These are phyloP conservation scores for Yamadazyma kanchanaburiensis DNA, from an alignment of 1,139 yeast genomes.

Conservation along the genomic window DNA sequence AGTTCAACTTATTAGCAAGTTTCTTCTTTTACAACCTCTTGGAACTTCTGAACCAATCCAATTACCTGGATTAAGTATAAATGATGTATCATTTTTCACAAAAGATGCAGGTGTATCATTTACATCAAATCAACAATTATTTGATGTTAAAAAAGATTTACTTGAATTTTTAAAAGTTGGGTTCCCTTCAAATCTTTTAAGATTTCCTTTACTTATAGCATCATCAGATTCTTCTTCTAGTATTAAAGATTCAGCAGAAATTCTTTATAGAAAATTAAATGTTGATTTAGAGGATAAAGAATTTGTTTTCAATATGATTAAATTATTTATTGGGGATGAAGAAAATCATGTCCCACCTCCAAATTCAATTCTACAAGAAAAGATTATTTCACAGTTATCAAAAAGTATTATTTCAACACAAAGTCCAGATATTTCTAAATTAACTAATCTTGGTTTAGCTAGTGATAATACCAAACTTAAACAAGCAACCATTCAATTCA, in stretches of 20 bases:
- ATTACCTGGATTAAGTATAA: constrained; percentile 61
- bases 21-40: constrained; percentile 56
- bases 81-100: constrained; percentile 60
- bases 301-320: constrained; percentile 42
- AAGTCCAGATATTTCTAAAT: constrained; percentile 31
- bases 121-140: constrained; percentile 45
- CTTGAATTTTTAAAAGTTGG: constrained; percentile 35
- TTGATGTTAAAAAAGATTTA: constrained; percentile 38
- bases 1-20: constrained; percentile 45
- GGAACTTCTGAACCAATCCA: constrained; percentile 17
- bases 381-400: constrained; percentile 48
- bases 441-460: constrained; percentile 55
- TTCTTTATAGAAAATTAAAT: constrained; percentile 47
- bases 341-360: constrained; percentile 47
- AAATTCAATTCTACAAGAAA: constrained; percentile 52
- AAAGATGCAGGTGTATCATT: constrained; percentile 63
- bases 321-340: constrained; percentile 47
- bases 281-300: constrained; percentile 49
- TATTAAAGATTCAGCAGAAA: constrained; percentile 50
- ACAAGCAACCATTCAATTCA: constrained; percentile 55
- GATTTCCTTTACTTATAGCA: constrained; percentile 57
- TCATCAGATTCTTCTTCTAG: constrained; percentile 57
- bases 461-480: constrained; percentile 48
- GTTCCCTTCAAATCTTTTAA: constrained; percentile 32
- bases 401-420: constrained; percentile 52